phyloP scores from a whole-genome alignment of 768 basidiomycete species.

The Dioszegia hungarica region DNA sequence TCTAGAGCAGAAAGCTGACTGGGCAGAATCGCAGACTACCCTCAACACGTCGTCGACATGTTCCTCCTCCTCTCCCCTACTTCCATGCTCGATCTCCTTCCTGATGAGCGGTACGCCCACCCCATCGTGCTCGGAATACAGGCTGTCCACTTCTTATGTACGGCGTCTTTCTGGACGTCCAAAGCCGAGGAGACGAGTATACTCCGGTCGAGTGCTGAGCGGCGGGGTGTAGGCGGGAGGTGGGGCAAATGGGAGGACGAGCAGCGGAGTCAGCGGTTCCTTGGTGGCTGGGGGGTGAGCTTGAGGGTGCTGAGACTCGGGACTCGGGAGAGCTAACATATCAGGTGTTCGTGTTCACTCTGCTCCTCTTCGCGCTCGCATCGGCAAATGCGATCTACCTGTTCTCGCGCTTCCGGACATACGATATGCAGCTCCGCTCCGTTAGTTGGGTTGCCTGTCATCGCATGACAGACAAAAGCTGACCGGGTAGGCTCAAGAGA shows the following conservation, averaged over 20 bases:
- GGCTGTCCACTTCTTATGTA: slow-evolving; percentile 26
- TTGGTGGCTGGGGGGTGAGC: slow-evolving; percentile 32
- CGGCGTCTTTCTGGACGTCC: slow-evolving; percentile 30
- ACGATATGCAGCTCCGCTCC: slow-evolving; percentile 44
- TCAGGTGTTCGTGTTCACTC: slow-evolving; percentile 14
- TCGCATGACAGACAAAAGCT: neutral
- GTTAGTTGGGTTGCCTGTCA: slow-evolving; percentile 14
- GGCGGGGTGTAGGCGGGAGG: slow-evolving; percentile 18
- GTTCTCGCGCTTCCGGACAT: slow-evolving; percentile 43
- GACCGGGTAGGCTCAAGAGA: slow-evolving; percentile 22
- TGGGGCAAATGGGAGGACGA: slow-evolving; percentile 35
- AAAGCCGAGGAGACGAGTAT: slow-evolving; percentile 20
- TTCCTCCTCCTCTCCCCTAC: slow-evolving; percentile 19
- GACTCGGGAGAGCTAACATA: neutral
- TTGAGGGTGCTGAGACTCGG: neutral
- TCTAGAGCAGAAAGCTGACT: neutral
- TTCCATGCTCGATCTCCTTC: slow-evolving; percentile 28
- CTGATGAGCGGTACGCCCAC: slow-evolving; percentile 30
- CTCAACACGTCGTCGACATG: slow-evolving; percentile 21
- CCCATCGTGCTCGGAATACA: slow-evolving; percentile 30
- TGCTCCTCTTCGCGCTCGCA: slow-evolving; percentile 26
- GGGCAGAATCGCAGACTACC: slow-evolving; percentile 19
- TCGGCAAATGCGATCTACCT: slow-evolving; percentile 41
- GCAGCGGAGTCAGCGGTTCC: slow-evolving; percentile 10
- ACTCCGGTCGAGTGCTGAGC: slow-evolving; percentile 10